Conservation (phyloP, 139 green algal genomes). For the Tetraselmis striata region DNA sequence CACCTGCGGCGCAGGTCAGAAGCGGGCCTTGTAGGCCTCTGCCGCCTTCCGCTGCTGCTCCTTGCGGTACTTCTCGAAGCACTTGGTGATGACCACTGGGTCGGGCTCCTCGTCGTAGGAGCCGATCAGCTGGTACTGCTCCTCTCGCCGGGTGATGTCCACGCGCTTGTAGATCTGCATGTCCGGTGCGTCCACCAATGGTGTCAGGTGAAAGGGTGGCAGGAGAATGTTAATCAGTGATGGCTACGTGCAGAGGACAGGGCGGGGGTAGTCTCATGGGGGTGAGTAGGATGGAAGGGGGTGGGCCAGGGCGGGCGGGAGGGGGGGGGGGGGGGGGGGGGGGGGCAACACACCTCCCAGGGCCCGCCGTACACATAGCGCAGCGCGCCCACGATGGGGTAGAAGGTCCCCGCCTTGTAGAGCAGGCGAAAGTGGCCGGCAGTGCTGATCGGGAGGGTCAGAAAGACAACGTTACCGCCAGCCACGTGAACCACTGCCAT, state of each 20-base stretch:
- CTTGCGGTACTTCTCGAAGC: neutral
- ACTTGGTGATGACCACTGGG: neutral
- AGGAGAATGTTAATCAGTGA: too few species aligned
- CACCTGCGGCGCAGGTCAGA: too few species aligned
- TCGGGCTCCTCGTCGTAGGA: conserved; percentile 33
- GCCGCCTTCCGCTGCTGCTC: neutral
- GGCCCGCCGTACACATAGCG: conserved; percentile 33
- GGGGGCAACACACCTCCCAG: conserved; percentile 56
- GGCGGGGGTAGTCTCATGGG: too few species aligned
- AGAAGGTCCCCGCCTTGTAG: conserved; percentile 34
- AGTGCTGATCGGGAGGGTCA: too few species aligned
- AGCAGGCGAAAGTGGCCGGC: conserved; percentile 61
- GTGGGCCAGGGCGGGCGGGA: too few species aligned
- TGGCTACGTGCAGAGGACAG: too few species aligned
- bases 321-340: too few species aligned
- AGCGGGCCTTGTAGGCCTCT: neutral
- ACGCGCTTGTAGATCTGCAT: conserved; percentile 33
- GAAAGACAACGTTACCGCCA: too few species aligned
- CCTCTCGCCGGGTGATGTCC: conserved; percentile 26
- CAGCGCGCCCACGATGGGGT: conserved; percentile 59
- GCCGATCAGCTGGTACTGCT: conserved; percentile 38
- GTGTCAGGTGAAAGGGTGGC: too few species aligned
- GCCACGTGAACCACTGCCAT: too few species aligned
- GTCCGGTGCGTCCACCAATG: neutral
- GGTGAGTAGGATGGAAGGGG: too few species aligned